Evolutionary conservation across 2,329 filamentous ascomycete species (phyloP).

Genomic region (Exophiala lecanii-corni): DNA sequence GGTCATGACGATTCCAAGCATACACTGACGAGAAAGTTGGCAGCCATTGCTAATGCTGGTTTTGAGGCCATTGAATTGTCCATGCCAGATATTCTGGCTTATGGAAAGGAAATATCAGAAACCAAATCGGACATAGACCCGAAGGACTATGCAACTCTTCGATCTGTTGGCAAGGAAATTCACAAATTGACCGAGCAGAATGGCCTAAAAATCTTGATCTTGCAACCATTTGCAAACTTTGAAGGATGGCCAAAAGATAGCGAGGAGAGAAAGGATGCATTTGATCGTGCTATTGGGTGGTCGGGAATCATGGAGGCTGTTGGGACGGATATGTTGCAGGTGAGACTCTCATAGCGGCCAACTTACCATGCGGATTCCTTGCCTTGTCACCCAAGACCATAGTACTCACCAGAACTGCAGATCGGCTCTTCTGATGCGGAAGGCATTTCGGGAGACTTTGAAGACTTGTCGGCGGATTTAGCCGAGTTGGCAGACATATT

Average conservation of each 20-base stretch:
- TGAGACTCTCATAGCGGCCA: slow-evolving; percentile 31
- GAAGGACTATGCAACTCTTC: slow-evolving; percentile 57
- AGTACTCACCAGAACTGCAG: too few relatives aligned
- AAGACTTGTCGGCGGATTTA: slow-evolving; percentile 57
- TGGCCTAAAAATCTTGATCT: slow-evolving; percentile 60
- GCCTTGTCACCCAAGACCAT: not conserved
- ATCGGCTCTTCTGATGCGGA: slow-evolving; percentile 62
- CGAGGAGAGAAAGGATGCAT: slow-evolving; percentile 56
- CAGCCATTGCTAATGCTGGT: slow-evolving; percentile 37
- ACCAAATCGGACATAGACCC: slow-evolving; percentile 48
- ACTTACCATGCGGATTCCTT: not conserved
- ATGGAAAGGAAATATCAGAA: slow-evolving; percentile 47
- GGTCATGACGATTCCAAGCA: slow-evolving; percentile 31
- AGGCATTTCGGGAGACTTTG: slow-evolving; percentile 48
- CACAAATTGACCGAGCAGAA: slow-evolving; percentile 51
- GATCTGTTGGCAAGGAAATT: slow-evolving; percentile 51
- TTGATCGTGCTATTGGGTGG: slow-evolving; percentile 61
- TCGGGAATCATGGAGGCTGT: slow-evolving; percentile 65
- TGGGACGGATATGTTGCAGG: slow-evolving; percentile 67
- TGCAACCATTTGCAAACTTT: slow-evolving; percentile 73
- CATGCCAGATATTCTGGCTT: slow-evolving; percentile 66
- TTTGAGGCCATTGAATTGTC: slow-evolving; percentile 67
- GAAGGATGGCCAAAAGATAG: slow-evolving; percentile 65
- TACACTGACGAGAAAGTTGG: slow-evolving; percentile 36
- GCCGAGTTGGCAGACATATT: slow-evolving; percentile 60